phyloP scores from a whole-genome alignment of 768 basidiomycete species.

The Mycena rebaudengoi region DNA sequence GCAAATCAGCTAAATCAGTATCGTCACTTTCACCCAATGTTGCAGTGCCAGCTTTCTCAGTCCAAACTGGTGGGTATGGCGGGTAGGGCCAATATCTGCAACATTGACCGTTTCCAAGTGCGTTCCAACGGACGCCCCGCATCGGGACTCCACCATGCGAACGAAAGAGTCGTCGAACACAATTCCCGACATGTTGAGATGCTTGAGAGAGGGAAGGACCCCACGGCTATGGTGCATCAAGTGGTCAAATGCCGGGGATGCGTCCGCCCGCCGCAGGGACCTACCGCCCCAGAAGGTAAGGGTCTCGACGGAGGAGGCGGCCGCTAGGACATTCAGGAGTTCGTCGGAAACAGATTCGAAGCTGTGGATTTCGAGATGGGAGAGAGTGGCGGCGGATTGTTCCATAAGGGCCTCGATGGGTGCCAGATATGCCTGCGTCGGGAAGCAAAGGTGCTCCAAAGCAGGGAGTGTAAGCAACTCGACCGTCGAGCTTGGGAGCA shows the following conservation, averaged over 20 bases:
- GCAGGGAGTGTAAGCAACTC: not conserved
- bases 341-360: not conserved
- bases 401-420: not conserved
- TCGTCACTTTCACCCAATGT: no score
- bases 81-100: no score
- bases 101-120: no score
- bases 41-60: no score
- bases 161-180: not conserved
- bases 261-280: not conserved
- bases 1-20: no score
- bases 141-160: not conserved
- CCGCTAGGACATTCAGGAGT: not conserved
- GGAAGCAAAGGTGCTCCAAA: not conserved
- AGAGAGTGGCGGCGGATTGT: not conserved
- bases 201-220: not conserved
- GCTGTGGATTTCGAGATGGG: not conserved
- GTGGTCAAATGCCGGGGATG: not conserved
- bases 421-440: not conserved
- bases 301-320: not conserved
- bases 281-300: not conserved
- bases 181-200: not conserved
- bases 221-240: not conserved
- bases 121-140: no score
- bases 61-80: no score
- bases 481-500: not conserved